Conservation (phyloP, 202 grass and related monocot species). For the Schoenoplectus tabernaemontani region DNA sequence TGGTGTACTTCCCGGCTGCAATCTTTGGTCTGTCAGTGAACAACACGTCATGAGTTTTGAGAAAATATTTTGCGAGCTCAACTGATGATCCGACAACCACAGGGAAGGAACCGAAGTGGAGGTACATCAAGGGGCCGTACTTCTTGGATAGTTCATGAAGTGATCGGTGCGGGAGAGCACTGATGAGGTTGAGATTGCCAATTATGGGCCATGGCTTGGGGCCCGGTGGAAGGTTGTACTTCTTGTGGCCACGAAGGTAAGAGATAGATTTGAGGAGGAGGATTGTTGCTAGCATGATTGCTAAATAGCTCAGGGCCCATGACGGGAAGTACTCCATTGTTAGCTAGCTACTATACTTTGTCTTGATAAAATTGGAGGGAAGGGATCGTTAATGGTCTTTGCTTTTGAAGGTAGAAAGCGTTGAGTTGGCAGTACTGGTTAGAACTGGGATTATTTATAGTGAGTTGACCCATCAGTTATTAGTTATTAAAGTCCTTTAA, state of each 20-base stretch:
- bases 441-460: not conserved
- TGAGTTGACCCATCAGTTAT: too few species aligned
- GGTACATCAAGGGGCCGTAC: conserved; percentile 57
- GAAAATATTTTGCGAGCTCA: conserved; percentile 67
- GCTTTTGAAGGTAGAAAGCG: not conserved
- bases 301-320: conserved; percentile 35
- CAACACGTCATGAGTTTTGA: conserved; percentile 69
- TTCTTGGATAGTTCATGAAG: conserved; percentile 48
- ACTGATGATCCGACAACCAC: conserved; percentile 70
- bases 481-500: too few species aligned
- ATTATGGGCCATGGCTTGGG: conserved; percentile 75
- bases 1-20: conserved; percentile 81
- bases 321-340: conserved; percentile 51
- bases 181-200: conserved; percentile 74
- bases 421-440: not conserved
- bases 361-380: not conserved
- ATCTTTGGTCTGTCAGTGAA: conserved; percentile 64
- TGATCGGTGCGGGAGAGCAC: conserved; percentile 64
- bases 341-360: not conserved
- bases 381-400: not conserved
- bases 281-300: conserved; percentile 37
- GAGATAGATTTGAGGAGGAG: conserved; percentile 38
- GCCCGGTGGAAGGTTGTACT: conserved; percentile 60
- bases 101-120: conserved; percentile 72
- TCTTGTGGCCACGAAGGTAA: not conserved